These are phyloP conservation scores for Alternaria postmessia DNA, from an alignment of 2,329 filamentous ascomycete species.

Conservation along the genomic window DNA sequence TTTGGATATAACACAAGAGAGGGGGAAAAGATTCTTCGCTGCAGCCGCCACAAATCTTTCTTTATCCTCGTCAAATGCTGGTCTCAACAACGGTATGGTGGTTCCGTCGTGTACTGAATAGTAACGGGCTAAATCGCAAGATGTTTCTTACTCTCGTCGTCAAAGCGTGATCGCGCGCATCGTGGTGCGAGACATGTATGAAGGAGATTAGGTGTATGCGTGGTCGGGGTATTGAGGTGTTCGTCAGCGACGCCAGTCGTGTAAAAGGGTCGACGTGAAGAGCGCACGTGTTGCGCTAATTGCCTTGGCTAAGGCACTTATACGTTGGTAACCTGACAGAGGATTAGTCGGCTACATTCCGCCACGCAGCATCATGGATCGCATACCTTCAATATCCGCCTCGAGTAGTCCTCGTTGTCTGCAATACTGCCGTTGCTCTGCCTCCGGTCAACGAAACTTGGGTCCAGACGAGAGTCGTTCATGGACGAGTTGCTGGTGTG, in stretches of 20 bases:
- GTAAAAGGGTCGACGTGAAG: conserved; percentile 12
- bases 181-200: conserved; percentile 30
- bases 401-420: conserved; percentile 95
- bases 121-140: conserved; percentile 36
- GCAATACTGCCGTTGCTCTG: conserved; percentile 96
- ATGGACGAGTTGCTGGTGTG: conserved; percentile 73
- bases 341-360: conserved; percentile 18
- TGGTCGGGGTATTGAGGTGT: conserved; percentile 18
- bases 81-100: conserved; percentile 12
- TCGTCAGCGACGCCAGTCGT: conserved; percentile 18
- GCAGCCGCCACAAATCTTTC: conserved; percentile 10
- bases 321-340: conserved; percentile 47
- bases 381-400: conserved; percentile 88
- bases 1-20: conserved; percentile 18
- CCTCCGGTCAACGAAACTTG: conserved; percentile 79
- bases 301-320: conserved; percentile 26
- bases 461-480: conserved; percentile 85
- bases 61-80: conserved; percentile 16
- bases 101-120: conserved; percentile 23
- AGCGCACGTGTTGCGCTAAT: conserved; percentile 9
- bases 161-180: conserved; percentile 40
- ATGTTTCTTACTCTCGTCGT: conserved; percentile 43
- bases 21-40: conserved; percentile 1
- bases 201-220: conserved; percentile 29
- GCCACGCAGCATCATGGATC: neutral